Conservation (phyloP, 345 rosid species). For the Isatis tinctoria region DNA sequence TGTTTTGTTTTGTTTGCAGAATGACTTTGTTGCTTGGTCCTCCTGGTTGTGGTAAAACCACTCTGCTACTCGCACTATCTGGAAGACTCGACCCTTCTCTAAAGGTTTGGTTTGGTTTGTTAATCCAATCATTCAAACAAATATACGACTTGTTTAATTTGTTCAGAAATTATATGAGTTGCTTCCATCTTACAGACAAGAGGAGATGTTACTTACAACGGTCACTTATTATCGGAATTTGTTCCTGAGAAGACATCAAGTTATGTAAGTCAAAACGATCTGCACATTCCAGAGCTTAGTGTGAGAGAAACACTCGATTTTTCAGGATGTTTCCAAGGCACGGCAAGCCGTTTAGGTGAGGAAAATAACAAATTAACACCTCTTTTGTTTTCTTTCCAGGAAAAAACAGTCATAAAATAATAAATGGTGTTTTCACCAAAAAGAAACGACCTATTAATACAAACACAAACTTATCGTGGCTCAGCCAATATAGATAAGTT, state of each 20-base stretch:
- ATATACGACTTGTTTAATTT: background rate
- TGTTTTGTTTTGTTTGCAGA: no score
- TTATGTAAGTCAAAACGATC: conserved; percentile 64
- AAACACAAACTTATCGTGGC: no score
- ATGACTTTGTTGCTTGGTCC: no score
- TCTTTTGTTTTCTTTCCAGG: background rate
- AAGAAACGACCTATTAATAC: no score
- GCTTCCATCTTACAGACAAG: conserved; percentile 7
- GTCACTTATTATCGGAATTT: conserved; percentile 41
- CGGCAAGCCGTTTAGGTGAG: conserved; percentile 33
- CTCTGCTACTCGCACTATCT: no score
- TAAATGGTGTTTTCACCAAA: no score
- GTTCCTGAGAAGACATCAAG: conserved; percentile 34
- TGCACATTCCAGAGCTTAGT: conserved; percentile 67
- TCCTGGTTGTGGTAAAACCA: no score
- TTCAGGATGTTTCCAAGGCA: conserved; percentile 72
- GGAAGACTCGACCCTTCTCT: no score
- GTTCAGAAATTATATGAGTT: background rate
- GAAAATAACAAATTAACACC: background rate
- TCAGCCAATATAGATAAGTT: no score
- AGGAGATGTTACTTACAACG: conserved; percentile 52
- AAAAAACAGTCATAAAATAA: no score
- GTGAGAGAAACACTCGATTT: conserved; percentile 79
- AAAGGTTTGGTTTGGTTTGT: conserved; percentile 29
- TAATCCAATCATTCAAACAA: background rate